A percentile compares a stretch with the other conserved stretches of the same genome.
These are phyloP conservation scores for Argentina anserina DNA, from an alignment of 306 rosid species.

Conservation along the genomic window DNA sequence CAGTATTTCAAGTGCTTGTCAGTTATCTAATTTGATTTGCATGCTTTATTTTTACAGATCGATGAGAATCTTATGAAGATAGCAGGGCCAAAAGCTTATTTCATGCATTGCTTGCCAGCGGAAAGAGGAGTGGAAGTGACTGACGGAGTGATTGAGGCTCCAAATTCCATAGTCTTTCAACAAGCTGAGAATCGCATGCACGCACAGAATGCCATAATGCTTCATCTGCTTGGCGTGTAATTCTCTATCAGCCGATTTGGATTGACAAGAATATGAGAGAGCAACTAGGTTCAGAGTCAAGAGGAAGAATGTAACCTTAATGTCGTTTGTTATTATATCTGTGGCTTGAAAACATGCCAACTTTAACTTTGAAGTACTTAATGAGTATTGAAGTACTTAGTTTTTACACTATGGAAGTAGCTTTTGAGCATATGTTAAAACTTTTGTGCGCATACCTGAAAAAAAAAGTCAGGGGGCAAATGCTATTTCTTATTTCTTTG, in stretches of 20 bases:
- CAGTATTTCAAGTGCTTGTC: background rate
- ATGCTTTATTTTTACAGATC: conserved; percentile 42
- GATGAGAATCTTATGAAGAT: conserved; percentile 66
- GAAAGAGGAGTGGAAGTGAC: conserved; percentile 98
- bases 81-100: conserved; percentile 77
- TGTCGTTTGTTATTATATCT: background rate
- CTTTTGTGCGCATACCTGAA: background rate
- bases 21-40: background rate
- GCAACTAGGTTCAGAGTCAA: background rate
- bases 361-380: background rate
- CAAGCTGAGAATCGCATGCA: conserved; percentile 98
- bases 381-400: no score
- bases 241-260: background rate
- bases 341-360: background rate
- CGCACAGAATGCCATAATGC: conserved; percentile 97
- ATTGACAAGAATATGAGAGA: background rate
- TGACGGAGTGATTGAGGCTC: conserved; percentile 80
- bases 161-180: conserved; percentile 83
- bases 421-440: background rate
- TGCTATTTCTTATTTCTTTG: background rate
- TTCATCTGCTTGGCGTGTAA: conserved; percentile 69
- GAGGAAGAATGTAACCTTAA: background rate
- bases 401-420: background rate
- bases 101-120: conserved; percentile 98
- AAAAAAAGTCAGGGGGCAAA: background rate